Evolutionary conservation across 257 asterid genomes (phyloP), one percentile per base, ranked within the genome.

Genomic region (Phtheirospermum japonicum): DNA sequence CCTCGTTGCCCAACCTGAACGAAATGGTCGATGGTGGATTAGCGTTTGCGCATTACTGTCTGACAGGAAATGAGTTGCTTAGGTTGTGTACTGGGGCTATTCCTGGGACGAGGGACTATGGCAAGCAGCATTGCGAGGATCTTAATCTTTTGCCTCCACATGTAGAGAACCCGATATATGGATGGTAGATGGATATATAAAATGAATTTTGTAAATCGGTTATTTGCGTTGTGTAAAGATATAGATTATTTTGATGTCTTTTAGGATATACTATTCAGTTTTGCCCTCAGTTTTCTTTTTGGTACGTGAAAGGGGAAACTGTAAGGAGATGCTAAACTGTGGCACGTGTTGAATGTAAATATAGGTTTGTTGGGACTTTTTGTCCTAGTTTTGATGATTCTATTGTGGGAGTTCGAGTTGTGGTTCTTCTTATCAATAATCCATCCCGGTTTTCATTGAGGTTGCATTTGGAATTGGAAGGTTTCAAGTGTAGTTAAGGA

Each of bases 101-200:
- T 9, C 97, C 99, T 0, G 85, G 92, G 32, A 76, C 95, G 2
- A 85, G 87, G 79, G 86, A 83, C 72, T 93, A 89, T 30, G 77
- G 76, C 61, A 78, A 84, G 39, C 87, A 93, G 76, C 96, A 89
- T 23, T 70, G 87, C 48, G 75, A 80, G 59, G 99, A 93, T 84
- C 95, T 93, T 62, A 75, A 59, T 72, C 88, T 93, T 14, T 68
- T 79, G 75, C 99, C 96, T 37, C 89, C 97, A 4, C 86, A 78
- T 76, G 97, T 89, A 56, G 92, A 85, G 83, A 89, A 84, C 67
- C 99, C 99, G 17, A 64, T 93, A n/a, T 93, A 87, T 73, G 96
- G 96, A 9, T 93, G 95, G 99, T 93, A 87, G 79, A 46, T 73
- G 77, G 80, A 64, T 69, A 59, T 17, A 9, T 59, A 61, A n/a